Percentiles rank a stretch among this genome's conserved stretches.
phyloP scores from a whole-genome alignment of 805 yeast species.

The Henningerozyma blattae region DNA sequence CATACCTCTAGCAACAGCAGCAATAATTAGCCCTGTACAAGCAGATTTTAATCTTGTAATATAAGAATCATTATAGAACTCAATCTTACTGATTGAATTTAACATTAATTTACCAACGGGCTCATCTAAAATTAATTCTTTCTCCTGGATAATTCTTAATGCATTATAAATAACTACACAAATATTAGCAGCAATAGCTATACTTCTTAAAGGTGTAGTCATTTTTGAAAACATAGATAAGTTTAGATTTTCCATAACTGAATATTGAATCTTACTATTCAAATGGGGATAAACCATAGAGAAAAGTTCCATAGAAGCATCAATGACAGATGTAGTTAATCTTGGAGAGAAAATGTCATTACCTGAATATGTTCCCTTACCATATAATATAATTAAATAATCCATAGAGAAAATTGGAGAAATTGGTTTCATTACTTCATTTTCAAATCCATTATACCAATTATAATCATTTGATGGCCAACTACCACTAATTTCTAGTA shows the following conservation, averaged over 20 bases:
- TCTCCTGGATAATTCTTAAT: constrained; percentile 17
- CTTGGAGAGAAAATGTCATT: constrained; percentile 26
- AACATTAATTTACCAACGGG: constrained; percentile 34
- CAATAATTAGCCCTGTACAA: constrained; percentile 41
- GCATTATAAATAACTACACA: constrained; percentile 52
- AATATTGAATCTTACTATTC: constrained; percentile 70
- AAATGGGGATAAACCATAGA: constrained; percentile 58
- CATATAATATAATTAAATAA: constrained; percentile 25
- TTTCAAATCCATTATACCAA: constrained; percentile 28
- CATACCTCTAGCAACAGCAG: constrained; percentile 19
- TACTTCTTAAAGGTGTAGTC: constrained; percentile 23
- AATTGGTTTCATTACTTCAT: constrained; percentile 26
- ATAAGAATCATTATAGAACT: constrained; percentile 27
- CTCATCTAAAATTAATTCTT: constrained; percentile 18
- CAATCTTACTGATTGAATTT: constrained; percentile 38
- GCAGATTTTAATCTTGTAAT: constrained; percentile 41
- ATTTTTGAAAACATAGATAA: constrained; percentile 36
- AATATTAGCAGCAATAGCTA: constrained; percentile 48
- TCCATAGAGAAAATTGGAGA: constrained; percentile 32
- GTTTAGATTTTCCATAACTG: constrained; percentile 73
- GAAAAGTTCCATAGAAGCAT: constrained; percentile 67
- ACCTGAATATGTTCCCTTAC: constrained; percentile 6
- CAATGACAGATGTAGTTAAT: constrained; percentile 47
- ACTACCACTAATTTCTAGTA: constrained; percentile 17
- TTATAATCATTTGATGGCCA: constrained; percentile 17